Percentiles rank a stretch among this genome's conserved stretches.
phyloP scores from a whole-genome alignment of 352 stramenopile species.

The Globisporangium acanthophoron region DNA sequence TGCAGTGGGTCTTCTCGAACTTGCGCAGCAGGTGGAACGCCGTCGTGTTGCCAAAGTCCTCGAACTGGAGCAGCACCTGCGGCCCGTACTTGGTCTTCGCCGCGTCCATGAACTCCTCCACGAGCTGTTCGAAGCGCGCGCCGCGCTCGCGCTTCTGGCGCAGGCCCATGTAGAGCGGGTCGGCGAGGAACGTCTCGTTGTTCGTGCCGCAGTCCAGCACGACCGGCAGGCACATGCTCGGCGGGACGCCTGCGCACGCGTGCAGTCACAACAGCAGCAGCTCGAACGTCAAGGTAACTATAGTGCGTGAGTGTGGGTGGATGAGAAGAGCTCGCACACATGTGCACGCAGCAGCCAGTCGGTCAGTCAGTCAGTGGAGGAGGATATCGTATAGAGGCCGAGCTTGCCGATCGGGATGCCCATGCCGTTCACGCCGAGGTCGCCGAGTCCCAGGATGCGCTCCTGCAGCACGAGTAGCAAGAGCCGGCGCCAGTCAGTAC shows the following conservation, averaged over 20 bases:
- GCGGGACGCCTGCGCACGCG: conserved; percentile 86
- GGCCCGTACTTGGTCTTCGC: conserved; percentile 87
- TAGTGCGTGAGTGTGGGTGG: background rate
- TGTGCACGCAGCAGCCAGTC: background rate
- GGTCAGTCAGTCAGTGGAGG: background rate
- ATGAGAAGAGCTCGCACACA: background rate
- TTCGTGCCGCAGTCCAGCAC: conserved; percentile 32
- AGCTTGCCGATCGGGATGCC: conserved; percentile 97
- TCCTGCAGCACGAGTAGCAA: background rate
- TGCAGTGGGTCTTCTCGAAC: conserved; percentile 80
- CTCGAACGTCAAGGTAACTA: conserved; percentile 5
- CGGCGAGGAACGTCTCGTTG: conserved; percentile 90
- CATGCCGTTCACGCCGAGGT: conserved; percentile 97
- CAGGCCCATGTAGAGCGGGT: conserved; percentile 95
- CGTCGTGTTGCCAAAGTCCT: conserved; percentile 87
- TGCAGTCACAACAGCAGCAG: background rate
- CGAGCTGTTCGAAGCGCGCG: conserved; percentile 89
- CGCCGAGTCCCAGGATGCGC: conserved; percentile 96
- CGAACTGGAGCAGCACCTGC: conserved; percentile 83
- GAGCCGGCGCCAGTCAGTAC: too few relatives aligned
- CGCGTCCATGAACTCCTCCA: conserved; percentile 96
- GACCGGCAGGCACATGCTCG: background rate
- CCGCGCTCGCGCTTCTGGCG: conserved; percentile 86
- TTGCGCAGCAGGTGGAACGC: conserved; percentile 83
- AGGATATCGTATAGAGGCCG: conserved; percentile 75